phyloP scores from a whole-genome alignment of 257 asterid genomes.

The Orobanche coerulescens region DNA sequence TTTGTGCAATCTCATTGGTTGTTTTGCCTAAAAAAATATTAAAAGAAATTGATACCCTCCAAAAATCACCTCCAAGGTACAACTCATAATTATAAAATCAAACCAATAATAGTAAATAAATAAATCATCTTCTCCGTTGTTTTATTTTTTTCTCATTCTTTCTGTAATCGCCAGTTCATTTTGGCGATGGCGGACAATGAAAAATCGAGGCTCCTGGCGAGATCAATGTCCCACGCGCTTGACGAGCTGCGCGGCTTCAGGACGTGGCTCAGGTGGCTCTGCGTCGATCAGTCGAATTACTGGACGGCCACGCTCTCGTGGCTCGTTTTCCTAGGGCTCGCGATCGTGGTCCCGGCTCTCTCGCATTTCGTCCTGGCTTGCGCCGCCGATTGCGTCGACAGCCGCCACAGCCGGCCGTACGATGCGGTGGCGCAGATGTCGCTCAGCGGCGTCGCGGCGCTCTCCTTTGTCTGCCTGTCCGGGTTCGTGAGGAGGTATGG shows the following conservation, averaged over 20 bases:
- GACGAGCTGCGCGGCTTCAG: conserved; percentile 66
- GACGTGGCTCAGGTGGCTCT: conserved; percentile 76
- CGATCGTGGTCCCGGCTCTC: conserved; percentile 58
- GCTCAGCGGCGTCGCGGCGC: conserved; percentile 58
- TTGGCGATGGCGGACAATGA: conserved; percentile 36
- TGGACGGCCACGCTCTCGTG: conserved; percentile 59
- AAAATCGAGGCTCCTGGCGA: conserved; percentile 16
- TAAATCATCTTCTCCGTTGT: too few species aligned
- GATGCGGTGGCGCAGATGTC: conserved; percentile 83
- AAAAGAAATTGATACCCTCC: too few species aligned
- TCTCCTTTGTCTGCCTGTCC: conserved; percentile 70
- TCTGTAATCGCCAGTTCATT: background rate
- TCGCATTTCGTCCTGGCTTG: conserved; percentile 76
- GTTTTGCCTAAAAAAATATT: background rate
- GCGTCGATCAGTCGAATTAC: conserved; percentile 73
- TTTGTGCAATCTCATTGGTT: conserved; percentile 15
- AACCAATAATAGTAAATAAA: too few species aligned
- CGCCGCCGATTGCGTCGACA: conserved; percentile 50
- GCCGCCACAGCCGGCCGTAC: conserved; percentile 61
- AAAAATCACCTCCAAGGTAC: too few species aligned
- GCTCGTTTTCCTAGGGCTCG: conserved; percentile 45
- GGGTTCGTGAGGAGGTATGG: conserved; percentile 51
- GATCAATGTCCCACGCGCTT: conserved; percentile 49
- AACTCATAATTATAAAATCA: background rate
- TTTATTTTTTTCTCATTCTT: background rate